phyloP scores from a whole-genome alignment of 345 rosid species.

The Erucastrum elatum region DNA sequence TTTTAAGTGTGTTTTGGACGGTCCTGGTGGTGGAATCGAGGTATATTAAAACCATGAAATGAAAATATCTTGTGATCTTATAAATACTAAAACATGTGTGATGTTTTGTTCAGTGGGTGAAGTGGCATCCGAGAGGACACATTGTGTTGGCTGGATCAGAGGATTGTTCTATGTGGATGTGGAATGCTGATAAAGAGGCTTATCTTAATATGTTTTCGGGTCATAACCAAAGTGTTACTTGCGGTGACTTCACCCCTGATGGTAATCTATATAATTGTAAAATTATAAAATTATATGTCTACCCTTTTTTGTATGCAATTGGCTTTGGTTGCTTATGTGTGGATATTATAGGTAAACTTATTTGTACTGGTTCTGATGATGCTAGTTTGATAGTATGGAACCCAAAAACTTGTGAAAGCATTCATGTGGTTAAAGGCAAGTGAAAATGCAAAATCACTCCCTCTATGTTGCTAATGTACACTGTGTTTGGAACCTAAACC shows the following conservation, averaged over 20 bases:
- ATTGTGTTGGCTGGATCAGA: conserved; percentile 86
- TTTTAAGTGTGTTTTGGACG: conserved; percentile 60
- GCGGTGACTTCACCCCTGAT: conserved; percentile 96
- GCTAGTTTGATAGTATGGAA: conserved; percentile 88
- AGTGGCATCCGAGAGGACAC: conserved; percentile 94
- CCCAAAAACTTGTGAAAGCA: conserved; percentile 73
- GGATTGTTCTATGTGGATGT: conserved; percentile 83
- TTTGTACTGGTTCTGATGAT: conserved; percentile 94
- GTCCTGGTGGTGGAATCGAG: conserved; percentile 78
- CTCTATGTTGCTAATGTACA: neutral
- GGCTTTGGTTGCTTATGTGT: neutral
- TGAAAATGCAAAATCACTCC: neutral
- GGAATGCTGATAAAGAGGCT: conserved; percentile 86
- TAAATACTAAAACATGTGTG: conserved; percentile 17
- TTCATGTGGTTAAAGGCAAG: conserved; percentile 73
- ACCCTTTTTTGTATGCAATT: neutral
- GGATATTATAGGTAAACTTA: conserved; percentile 63
- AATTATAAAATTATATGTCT: neutral
- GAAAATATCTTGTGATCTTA: neutral
- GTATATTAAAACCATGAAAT: conserved; percentile 37
- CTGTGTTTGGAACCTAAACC: neutral
- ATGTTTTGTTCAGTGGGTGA: conserved; percentile 72
- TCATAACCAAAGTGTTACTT: conserved; percentile 68
- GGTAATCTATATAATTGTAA: conserved; percentile 44
- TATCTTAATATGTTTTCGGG: conserved; percentile 76